A percentile compares a stretch with the other conserved stretches of the same genome.
Evolutionary conservation across 805 yeast species (phyloP).

Genomic region (Kodamaea kaohsiungensis): DNA sequence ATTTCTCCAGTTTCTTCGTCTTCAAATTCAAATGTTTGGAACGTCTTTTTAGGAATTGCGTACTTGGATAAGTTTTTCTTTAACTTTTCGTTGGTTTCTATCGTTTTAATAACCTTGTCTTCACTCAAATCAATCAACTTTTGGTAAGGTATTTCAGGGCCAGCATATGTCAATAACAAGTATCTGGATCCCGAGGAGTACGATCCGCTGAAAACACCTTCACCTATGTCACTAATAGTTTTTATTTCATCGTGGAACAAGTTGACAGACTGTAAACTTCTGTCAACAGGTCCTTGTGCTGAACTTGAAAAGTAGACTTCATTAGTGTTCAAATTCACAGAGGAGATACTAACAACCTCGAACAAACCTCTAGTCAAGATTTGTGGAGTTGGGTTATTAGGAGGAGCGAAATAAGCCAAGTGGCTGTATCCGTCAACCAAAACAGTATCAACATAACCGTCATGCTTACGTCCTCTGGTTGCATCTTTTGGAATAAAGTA

Average conservation of each 20-base stretch:
- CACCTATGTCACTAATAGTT: conserved; percentile 35
- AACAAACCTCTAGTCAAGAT: conserved; percentile 71
- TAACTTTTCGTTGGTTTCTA: conserved; percentile 51
- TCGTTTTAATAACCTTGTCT: conserved; percentile 32
- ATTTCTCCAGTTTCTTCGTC: conserved; percentile 49
- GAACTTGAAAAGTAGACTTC: conserved; percentile 69
- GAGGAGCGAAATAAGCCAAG: conserved; percentile 81
- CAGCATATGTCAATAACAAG: conserved; percentile 66
- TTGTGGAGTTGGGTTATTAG: conserved; percentile 45
- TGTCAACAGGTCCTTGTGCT: conserved; percentile 72
- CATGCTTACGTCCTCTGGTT: conserved; percentile 35
- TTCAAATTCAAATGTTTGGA: conserved; percentile 51
- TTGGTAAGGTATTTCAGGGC: conserved; percentile 83
- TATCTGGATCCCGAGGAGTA: conserved; percentile 82
- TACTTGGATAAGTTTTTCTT: conserved; percentile 39
- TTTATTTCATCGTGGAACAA: conserved; percentile 47
- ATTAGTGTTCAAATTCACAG: conserved; percentile 50
- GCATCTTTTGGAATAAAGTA: conserved; percentile 38
- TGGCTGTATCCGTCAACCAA: conserved; percentile 66
- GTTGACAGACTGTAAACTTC: conserved; percentile 76
- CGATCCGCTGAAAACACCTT: conserved; percentile 69
- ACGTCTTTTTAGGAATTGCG: conserved; percentile 57
- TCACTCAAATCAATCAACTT: conserved; percentile 50
- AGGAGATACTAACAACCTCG: conserved; percentile 83
- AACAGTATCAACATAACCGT: conserved; percentile 80